Percentiles rank a stretch among this genome's conserved stretches.
These are phyloP conservation scores for Plantago coronopus DNA, from an alignment of 305 asterid genomes.

Conservation along the genomic window DNA sequence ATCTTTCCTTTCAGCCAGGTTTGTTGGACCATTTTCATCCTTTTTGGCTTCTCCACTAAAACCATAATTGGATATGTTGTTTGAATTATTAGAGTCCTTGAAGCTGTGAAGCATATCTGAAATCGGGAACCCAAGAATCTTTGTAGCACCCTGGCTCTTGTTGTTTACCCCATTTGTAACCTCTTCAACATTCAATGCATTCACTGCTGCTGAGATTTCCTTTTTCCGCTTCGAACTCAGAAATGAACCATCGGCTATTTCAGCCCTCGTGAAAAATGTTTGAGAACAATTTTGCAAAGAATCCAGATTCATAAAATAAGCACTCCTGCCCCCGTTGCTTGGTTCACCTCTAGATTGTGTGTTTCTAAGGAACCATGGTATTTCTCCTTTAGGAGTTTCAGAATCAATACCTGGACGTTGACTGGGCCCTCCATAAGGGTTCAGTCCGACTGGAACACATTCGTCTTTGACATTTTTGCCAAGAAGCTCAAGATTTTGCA, in stretches of 20 bases:
- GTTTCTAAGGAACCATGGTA: slow-evolving; percentile 46
- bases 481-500: slow-evolving; percentile 22
- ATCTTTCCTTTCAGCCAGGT: slow-evolving; percentile 22
- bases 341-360: slow-evolving; percentile 28
- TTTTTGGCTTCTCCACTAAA: not conserved
- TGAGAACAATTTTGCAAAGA: slow-evolving; percentile 54
- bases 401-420: slow-evolving; percentile 21
- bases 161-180: slow-evolving; percentile 22
- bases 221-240: slow-evolving; percentile 27
- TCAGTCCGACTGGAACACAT: slow-evolving; percentile 21
- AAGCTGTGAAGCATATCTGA: slow-evolving; percentile 12
- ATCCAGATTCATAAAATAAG: slow-evolving; percentile 63
- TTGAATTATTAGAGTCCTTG: slow-evolving; percentile 19
- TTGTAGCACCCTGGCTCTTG: slow-evolving; percentile 17
- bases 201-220: slow-evolving; percentile 21
- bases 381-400: slow-evolving; percentile 24
- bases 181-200: slow-evolving; percentile 15
- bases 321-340: slow-evolving; percentile 28
- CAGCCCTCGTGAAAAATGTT: slow-evolving; percentile 43
- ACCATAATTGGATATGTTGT: slow-evolving; percentile 7
- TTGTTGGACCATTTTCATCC: slow-evolving; percentile 21
- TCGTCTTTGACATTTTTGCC: slow-evolving; percentile 19
- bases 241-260: slow-evolving; percentile 24
- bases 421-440: slow-evolving; percentile 12
- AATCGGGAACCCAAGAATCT: slow-evolving; percentile 26